phyloP scores from a whole-genome alignment of 495 filamentous ascomycete species.

The Penicillium pulvis region DNA sequence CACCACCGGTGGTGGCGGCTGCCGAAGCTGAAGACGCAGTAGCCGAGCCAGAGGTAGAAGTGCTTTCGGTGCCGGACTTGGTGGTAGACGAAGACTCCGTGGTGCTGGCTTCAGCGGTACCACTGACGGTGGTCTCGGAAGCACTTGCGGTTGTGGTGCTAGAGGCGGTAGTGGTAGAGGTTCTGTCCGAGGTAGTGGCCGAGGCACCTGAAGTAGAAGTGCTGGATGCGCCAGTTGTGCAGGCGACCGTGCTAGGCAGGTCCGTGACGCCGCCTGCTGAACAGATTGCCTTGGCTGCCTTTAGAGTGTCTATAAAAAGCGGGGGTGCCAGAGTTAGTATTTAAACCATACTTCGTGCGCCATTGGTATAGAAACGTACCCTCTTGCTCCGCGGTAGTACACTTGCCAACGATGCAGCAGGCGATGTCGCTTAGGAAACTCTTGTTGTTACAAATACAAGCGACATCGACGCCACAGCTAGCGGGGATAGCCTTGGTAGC shows the following conservation, averaged over 20 bases:
- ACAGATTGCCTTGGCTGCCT: conserved; percentile 55
- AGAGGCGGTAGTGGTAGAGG: conserved; percentile 18
- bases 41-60: conserved; percentile 10
- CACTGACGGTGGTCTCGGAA: conserved; percentile 13
- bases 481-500: conserved; percentile 47
- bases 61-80: conserved; percentile 9
- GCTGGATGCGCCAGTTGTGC: conserved; percentile 22
- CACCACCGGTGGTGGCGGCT: conserved; percentile 36
- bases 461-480: conserved; percentile 58
- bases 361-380: conserved; percentile 40
- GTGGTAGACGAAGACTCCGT: conserved; percentile 15
- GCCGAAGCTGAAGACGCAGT: conserved; percentile 20
- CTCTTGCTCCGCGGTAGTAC: conserved; percentile 56
- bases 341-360: neutral
- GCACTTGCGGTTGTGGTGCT: conserved; percentile 19
- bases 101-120: conserved; percentile 9
- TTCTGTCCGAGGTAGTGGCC: conserved; percentile 8
- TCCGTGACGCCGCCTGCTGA: conserved; percentile 39
- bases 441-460: conserved; percentile 67
- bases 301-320: conserved; percentile 42
- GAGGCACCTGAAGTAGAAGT: conserved; percentile 19
- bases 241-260: conserved; percentile 39
- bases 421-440: conserved; percentile 62
- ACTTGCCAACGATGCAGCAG: conserved; percentile 65
- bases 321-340: neutral